Evolutionary conservation across 768 basidiomycete genomes (phyloP).

Genomic region (Amanita rubescens): DNA sequence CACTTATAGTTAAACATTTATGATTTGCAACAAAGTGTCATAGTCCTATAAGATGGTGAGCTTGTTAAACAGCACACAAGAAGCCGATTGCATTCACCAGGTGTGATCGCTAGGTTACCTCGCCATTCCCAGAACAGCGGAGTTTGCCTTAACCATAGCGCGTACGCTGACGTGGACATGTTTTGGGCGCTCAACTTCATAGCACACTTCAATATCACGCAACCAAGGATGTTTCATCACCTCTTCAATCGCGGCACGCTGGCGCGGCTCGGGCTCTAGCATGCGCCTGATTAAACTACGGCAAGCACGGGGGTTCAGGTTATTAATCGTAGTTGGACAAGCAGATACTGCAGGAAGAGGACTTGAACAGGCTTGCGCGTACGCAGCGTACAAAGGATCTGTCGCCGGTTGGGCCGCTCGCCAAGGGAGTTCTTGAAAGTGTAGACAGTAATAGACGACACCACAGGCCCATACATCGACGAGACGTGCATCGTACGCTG

Average conservation of each 20-base stretch:
- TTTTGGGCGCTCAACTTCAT: slow-evolving; percentile 49
- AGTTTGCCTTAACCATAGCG: slow-evolving; percentile 34
- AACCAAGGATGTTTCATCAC: slow-evolving; percentile 77
- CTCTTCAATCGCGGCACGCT: slow-evolving; percentile 71
- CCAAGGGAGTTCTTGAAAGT: slow-evolving; percentile 98
- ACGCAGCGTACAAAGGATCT: slow-evolving; percentile 77
- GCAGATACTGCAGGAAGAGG: slow-evolving; percentile 35
- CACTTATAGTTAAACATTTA: not conserved
- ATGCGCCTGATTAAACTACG: slow-evolving; percentile 81
- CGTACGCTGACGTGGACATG: slow-evolving; percentile 69
- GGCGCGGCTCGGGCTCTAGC: slow-evolving; percentile 90
- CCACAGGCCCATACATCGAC: slow-evolving; percentile 98
- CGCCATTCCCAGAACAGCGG: not conserved
- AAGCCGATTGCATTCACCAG: not conserved
- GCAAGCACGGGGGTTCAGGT: slow-evolving; percentile 81
- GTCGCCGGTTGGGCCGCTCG: slow-evolving; percentile 74
- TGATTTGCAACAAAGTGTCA: not conserved
- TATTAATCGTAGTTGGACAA: slow-evolving; percentile 71
- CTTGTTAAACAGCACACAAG: not conserved
- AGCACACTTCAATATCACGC: slow-evolving; percentile 74
- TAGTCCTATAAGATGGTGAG: not conserved
- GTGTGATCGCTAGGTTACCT: not conserved
- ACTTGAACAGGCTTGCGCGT: slow-evolving; percentile 52
- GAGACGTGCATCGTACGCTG: slow-evolving; percentile 94
- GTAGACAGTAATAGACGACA: slow-evolving; percentile 97